Evolutionary conservation across 257 asterid genomes (phyloP), one percentile per base, ranked within the genome.

Genomic region (Eucommia ulmoides): DNA sequence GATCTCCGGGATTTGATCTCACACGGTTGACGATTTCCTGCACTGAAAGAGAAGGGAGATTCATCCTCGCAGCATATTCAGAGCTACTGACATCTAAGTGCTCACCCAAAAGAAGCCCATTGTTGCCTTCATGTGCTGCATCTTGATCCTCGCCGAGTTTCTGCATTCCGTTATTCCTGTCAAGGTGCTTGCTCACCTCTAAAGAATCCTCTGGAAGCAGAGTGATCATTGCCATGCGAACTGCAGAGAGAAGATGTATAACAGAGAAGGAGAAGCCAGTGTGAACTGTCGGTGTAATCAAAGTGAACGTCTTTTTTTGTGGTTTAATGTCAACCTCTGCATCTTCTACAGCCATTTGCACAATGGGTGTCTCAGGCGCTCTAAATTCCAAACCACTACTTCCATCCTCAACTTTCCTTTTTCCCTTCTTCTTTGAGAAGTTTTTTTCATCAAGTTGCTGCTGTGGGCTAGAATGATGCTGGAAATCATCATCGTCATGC

Each of bases 221-320:
- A 38, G 85, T 75, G 47, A 70, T 65, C 97, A 91, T 83, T 5
- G 93, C 80, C 82, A 74, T 55, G 51, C 99, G 95, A 68, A 87
- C 89, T 7, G 97, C 84, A 50, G 99, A 71, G 51, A 91, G 99
- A 67, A 86, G 99, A 81, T 91, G 99, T 56, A 91, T 76, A 48
- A 87, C 64, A 62, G 97, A 86, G 77, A 91, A 83, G 42, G 99
- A 86, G 65, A 91, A 87, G 65, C 81, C 92, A 22, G 80, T 81
- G 51, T 77, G 97, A 56, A 86, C 88, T 3, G 94, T 81, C 29
- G 99, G 99, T 33, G 85, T 81, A 41, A 91, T 91, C 58, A 78
- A 63, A 61, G 73, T 81, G 65, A 79, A 75, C 23, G 88, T 72
- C 75, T 86, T 86, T 52, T 81, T 91, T 64, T 69, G 89, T 1